These are phyloP conservation scores for Aspergillus amoenus DNA, from an alignment of 2,329 filamentous ascomycete genomes.

Conservation along the genomic window DNA sequence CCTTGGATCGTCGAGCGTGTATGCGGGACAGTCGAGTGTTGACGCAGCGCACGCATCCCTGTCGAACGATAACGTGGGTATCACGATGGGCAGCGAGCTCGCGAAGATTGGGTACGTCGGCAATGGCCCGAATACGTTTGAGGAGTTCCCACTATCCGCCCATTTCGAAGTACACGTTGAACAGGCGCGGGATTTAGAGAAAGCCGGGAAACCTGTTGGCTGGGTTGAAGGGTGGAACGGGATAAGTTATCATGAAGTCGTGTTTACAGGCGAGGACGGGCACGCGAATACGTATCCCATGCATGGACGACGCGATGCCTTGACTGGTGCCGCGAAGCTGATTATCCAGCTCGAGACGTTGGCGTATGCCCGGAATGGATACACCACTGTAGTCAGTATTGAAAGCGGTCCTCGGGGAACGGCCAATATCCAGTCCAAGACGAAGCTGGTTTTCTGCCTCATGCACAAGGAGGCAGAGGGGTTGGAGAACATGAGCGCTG, in stretches of 20 bases:
- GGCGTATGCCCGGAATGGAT: not conserved
- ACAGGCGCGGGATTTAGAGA: not conserved
- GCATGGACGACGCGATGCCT: not conserved
- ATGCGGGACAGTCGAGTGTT: not conserved
- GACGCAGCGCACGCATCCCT: not conserved
- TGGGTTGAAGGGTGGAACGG: not conserved
- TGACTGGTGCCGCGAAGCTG: not conserved
- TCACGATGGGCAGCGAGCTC: not conserved
- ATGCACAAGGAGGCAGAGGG: not conserved
- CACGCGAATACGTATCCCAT: not conserved
- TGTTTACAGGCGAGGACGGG: not conserved
- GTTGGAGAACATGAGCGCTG: not conserved
- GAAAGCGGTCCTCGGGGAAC: not conserved
- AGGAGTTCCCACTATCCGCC: not conserved
- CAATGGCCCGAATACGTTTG: not conserved
- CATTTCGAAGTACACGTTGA: not conserved
- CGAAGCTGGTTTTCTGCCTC: not conserved
- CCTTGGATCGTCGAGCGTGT: not conserved
- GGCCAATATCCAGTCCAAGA: not conserved
- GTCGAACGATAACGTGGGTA: not conserved
- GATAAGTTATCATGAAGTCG: not conserved
- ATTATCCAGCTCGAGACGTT: not conserved
- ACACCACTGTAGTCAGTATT: not conserved
- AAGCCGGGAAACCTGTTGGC: not conserved
- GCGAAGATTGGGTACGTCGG: not conserved